These are phyloP conservation scores for Blastobotrys elegans DNA, from an alignment of 1,139 yeast species.

Conservation along the genomic window DNA sequence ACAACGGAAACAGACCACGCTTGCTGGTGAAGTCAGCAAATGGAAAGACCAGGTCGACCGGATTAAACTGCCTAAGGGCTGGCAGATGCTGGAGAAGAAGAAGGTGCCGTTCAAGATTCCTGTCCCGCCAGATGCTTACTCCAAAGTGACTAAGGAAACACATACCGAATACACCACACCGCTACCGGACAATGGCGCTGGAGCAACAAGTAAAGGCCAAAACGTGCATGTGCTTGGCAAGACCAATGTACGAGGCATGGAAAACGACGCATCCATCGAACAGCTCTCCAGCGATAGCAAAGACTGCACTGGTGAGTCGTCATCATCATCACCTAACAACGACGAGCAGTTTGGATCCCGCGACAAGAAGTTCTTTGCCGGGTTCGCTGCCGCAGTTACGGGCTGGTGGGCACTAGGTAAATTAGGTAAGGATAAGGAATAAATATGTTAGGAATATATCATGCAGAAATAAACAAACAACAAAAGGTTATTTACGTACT, in stretches of 20 bases:
- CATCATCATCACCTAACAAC: not conserved
- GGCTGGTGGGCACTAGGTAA: conserved; percentile 35
- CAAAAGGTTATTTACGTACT: not conserved
- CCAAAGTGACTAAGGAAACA: conserved; percentile 20
- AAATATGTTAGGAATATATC: not conserved
- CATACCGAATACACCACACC: conserved; percentile 25
- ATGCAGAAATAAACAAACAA: not conserved
- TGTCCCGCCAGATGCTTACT: conserved; percentile 33
- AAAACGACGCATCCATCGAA: conserved; percentile 11
- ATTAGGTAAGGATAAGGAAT: conserved; percentile 15
- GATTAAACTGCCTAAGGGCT: conserved; percentile 10
- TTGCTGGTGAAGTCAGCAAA: conserved; percentile 1
- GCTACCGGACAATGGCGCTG: conserved; percentile 26
- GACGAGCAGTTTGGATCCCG: conserved; percentile 20
- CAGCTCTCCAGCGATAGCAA: conserved; percentile 10
- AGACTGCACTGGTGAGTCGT: conserved; percentile 4
- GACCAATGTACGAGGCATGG: conserved; percentile 15
- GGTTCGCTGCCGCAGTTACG: conserved; percentile 30
- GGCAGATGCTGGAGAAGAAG: not conserved
- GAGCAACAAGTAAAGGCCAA: conserved; percentile 1
- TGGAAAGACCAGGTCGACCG: conserved; percentile 12
- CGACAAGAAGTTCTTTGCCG: conserved; percentile 31
- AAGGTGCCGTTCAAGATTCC: conserved; percentile 37
- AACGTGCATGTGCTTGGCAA: conserved; percentile 13
- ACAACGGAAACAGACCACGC: conserved; percentile 4